Base-by-base conservation (phyloP, 1,284 basidiomycete genomes). In the Malassezia arunalokei region DNA sequence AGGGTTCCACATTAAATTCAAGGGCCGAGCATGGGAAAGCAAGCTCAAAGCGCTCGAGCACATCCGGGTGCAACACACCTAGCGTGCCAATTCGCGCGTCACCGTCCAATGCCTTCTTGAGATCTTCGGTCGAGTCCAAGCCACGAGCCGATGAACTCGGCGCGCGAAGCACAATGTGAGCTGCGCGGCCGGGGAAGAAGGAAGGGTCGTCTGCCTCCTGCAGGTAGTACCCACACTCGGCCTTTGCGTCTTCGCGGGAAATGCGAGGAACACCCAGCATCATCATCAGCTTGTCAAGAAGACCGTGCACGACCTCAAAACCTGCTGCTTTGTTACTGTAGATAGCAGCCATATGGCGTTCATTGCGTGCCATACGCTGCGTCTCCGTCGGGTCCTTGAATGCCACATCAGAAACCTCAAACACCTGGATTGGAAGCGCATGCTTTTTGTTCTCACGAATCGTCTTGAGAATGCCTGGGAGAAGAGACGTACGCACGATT, bases 261-360 rank as follows among this genome's bases (percentile, higher is more conserved):
- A 95, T 85, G 63, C 83, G 80, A 31, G 87, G 85, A 41, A 98
- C 81, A 60, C 89, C 88, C 24, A 99, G 77, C 79, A 91, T 87
- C 72, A 85, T 83, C 92, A 99, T 96, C 47, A 88, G 79, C 43
- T 90, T 79, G 75, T 96, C 91, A 59, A 99, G 76, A 73, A 98
- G 77, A 24, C 92, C 92, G 73, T 98, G 94, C 8, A 94, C 85
- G 58, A 94, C 81, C 77, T 99, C 94, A 74, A 99, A 99, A 7
- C 88, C 88, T 15, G 92, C 94, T 12, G 84, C 86, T 78, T 87
- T 89, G 75, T 94, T 92, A 75, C 88, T 90, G 83, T 88, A 96
- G 30, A 96, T 81, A 0, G 86, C 92, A 0, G 82, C 87, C 1
- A 90, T 83, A 65, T 87, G 84, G 52, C 91, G 79, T 48, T 84